Conservation (phyloP, 2,329 filamentous ascomycete genomes). For the Aureobasidium sp. region DNA sequence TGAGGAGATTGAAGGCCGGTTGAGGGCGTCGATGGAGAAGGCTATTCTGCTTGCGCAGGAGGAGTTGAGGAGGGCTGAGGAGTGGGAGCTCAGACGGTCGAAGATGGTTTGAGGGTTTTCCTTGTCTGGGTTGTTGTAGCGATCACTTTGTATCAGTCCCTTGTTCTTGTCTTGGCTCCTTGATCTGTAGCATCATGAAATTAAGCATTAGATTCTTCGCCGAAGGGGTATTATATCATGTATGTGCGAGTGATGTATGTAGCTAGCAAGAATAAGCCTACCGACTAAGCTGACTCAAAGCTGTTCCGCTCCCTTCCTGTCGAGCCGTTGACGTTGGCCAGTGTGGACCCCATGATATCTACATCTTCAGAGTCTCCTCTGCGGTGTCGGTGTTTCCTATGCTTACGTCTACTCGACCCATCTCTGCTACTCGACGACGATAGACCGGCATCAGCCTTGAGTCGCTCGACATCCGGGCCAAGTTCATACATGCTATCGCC, state of each 20-base stretch:
- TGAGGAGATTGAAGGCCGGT: conserved; percentile 39
- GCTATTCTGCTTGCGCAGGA: conserved; percentile 26
- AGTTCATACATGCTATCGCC: conserved; percentile 29
- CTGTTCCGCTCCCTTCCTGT: background rate
- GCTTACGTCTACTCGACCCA: background rate
- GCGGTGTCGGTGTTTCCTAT: background rate
- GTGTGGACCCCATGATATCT: conserved; percentile 3
- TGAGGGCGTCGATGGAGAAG: conserved; percentile 29
- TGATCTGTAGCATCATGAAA: background rate
- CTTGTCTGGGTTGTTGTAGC: background rate
- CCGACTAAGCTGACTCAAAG: background rate
- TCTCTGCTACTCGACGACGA: background rate
- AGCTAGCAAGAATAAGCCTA: background rate
- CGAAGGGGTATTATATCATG: conserved; percentile 1
- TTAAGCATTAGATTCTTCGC: background rate
- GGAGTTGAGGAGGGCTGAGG: conserved; percentile 29
- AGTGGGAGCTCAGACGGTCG: conserved; percentile 27
- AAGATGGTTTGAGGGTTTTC: conserved; percentile 23
- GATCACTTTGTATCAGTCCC: background rate
- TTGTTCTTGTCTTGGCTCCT: background rate
- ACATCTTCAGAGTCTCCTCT: conserved; percentile 4
- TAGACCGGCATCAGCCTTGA: conserved; percentile 26
- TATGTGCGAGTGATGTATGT: background rate
- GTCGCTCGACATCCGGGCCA: conserved; percentile 29
- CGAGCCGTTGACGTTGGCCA: conserved; percentile 11